Base-by-base conservation (phyloP, 371 early-diverging fungal genomes). In the Homolaphlyctis polyrhiza region DNA sequence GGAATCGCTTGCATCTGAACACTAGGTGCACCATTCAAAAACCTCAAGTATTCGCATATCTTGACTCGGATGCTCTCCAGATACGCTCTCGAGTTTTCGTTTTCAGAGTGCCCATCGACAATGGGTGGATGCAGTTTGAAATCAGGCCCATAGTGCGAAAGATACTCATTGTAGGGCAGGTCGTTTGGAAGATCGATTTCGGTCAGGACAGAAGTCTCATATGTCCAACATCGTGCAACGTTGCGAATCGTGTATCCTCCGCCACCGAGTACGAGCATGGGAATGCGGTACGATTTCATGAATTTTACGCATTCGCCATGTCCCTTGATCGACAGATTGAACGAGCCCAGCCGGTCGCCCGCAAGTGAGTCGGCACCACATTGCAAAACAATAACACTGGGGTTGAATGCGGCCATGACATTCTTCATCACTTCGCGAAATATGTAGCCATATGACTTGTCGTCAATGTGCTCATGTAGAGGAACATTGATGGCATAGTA, bases 31-130 rank as follows among this genome's bases (percentile, higher is more conserved):
- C 88, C 89, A 65, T 91, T 85, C 55, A 99, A 67, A 66, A 88
- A 86, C 63, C 95, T 76, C 58, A 99, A 79, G 60, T 98, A 94
- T 69, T 99, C 99, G 58, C 89, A 74, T n/a, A 98, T 87, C 33
- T 86, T 79, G 55, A 86, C 82, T 11, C 87, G 74, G 18, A 95
- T 81, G 30, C 86, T 83, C 50, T 94, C 85, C 39, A 99, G 76
- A 70, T 94, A 93, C 52, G 83, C 79, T 57, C 84, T 73, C 29
- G 94, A 88, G 71, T 99, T 99, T 66, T 89, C 89, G 73, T 99
- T 98, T 28, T 89, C 89, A 13, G 92, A 85, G 35, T 64, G 62
- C 28, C 66, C 45, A 55, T 80, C 75, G 25, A 71, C 73, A 47
- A 74, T 77, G 34, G 70, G 69, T 33, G 77, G 64, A 55, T 80